phyloP scores from a whole-genome alignment of 345 rosid species.

The Erucastrum elatum region DNA sequence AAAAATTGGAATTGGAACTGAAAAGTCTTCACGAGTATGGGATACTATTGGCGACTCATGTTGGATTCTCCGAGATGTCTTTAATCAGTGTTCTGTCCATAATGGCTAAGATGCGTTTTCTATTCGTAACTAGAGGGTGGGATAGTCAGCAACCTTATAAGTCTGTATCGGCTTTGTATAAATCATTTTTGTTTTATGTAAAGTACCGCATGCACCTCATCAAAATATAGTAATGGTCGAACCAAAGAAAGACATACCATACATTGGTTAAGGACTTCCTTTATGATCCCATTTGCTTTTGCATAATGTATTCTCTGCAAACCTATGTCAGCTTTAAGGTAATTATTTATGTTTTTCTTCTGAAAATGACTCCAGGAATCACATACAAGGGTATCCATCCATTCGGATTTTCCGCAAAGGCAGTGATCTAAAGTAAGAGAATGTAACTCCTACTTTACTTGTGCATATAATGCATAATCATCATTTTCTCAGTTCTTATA shows the following conservation, averaged over 20 bases:
- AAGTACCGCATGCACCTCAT: neutral
- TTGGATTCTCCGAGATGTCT: too few relatives aligned
- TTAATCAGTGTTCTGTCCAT: neutral
- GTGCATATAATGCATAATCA: slow-evolving; percentile 1
- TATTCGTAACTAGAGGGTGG: slow-evolving; percentile 8
- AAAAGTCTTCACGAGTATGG: neutral
- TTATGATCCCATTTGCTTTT: slow-evolving; percentile 2
- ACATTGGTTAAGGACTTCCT: slow-evolving; percentile 4
- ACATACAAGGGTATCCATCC: slow-evolving; percentile 97
- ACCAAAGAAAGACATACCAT: slow-evolving; percentile 13
- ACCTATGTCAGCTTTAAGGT: neutral
- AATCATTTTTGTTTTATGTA: neutral
- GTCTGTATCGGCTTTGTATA: slow-evolving; percentile 7
- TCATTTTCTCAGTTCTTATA: neutral
- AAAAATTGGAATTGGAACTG: slow-evolving; percentile 2
- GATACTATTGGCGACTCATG: too few relatives aligned
- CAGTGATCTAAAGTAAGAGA: slow-evolving; percentile 70
- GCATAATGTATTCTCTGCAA: slow-evolving; percentile 9
- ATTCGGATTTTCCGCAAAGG: slow-evolving; percentile 99
- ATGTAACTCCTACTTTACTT: neutral
- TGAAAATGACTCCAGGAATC: slow-evolving; percentile 56
- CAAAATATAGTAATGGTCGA: neutral
- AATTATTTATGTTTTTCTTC: neutral
- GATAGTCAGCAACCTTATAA: neutral
- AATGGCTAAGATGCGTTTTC: slow-evolving; percentile 4